phyloP scores from a whole-genome alignment of 768 basidiomycete species.

The Glaciozyma martinii region DNA sequence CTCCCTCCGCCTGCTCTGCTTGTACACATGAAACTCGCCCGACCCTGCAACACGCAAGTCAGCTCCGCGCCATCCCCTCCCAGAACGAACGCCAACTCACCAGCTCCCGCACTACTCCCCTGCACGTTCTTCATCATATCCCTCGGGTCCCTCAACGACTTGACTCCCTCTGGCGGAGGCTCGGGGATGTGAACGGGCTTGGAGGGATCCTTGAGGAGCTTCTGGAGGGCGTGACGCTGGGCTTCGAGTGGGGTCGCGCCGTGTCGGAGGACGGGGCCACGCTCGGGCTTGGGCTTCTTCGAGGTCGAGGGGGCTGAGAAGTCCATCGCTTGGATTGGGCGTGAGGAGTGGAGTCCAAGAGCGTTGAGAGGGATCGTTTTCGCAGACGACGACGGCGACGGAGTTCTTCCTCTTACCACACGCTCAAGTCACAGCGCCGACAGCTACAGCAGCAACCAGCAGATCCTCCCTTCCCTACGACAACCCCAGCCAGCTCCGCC shows the following conservation, averaged over 20 bases:
- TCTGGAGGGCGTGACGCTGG: conserved; percentile 65
- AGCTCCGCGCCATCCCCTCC: background rate
- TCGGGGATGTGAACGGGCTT: conserved; percentile 71
- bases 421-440: no score
- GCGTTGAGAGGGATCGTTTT: no score
- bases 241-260: no score
- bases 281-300: no score
- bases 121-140: conserved; percentile 97
- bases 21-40: conserved; percentile 67
- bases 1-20: conserved; percentile 83
- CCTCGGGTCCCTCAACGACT: conserved; percentile 54
- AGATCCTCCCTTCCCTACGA: background rate
- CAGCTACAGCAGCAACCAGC: no score
- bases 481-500: background rate
- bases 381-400: no score
- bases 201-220: conserved; percentile 76
- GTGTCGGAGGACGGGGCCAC: no score
- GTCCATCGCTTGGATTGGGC: no score
- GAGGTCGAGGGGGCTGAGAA: no score
- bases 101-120: conserved; percentile 92
- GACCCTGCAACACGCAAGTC: background rate
- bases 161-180: conserved; percentile 50
- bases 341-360: no score
- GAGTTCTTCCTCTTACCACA: no score
- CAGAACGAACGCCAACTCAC: conserved; percentile 37